phyloP scores from a whole-genome alignment of 768 basidiomycete species.

The Tricholoma saponaceum region DNA sequence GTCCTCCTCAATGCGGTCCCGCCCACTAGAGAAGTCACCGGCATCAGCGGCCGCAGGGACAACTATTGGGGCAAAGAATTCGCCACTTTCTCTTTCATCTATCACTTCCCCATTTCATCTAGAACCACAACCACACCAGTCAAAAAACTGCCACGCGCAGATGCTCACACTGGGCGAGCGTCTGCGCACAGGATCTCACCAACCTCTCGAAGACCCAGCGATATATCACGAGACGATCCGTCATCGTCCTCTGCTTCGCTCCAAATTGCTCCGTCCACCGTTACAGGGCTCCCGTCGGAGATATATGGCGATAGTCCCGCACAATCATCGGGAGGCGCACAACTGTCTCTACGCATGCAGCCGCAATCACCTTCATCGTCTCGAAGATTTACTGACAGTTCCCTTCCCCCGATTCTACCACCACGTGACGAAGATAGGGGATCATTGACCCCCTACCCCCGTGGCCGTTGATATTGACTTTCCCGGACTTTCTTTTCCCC shows the following conservation, averaged over 20 bases:
- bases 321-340: conserved; percentile 19
- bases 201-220: conserved; percentile 37
- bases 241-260: conserved; percentile 6
- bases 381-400: conserved; percentile 32
- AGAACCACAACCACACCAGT: conserved; percentile 25
- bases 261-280: conserved; percentile 6
- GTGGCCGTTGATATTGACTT: conserved; percentile 17
- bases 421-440: conserved; percentile 32
- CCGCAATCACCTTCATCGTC: conserved; percentile 19
- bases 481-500: not conserved
- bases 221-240: conserved; percentile 22
- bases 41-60: conserved; percentile 16
- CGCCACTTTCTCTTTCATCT: conserved; percentile 34
- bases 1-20: conserved; percentile 12
- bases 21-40: conserved; percentile 20
- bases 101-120: conserved; percentile 38
- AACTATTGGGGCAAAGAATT: conserved; percentile 18
- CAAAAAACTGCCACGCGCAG: conserved; percentile 83
- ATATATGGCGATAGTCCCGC: conserved; percentile 21
- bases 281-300: conserved; percentile 18
- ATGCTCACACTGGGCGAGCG: conserved; percentile 73
- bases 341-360: conserved; percentile 27
- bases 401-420: conserved; percentile 18
- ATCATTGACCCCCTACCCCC: conserved; percentile 22
- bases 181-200: conserved; percentile 56